A percentile compares a stretch with the other conserved stretches of the same genome.
Evolutionary conservation across 345 rosid species (phyloP).

Genomic region (Conringia planisiliqua): DNA sequence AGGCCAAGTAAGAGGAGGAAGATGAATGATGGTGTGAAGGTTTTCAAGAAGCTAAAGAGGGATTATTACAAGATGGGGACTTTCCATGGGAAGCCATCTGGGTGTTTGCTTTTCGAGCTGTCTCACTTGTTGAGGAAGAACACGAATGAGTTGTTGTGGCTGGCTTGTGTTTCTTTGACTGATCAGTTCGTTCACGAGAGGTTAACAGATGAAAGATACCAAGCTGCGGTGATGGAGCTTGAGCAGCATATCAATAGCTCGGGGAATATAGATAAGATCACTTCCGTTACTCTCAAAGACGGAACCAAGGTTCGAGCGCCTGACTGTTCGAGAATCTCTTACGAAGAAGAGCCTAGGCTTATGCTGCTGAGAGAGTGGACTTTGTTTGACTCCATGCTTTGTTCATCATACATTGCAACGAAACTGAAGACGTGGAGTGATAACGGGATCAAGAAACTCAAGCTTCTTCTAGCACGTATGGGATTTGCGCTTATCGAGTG

Average conservation of each 20-base stretch:
- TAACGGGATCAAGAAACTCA: slow-evolving; percentile 88
- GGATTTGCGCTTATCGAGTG: slow-evolving; percentile 94
- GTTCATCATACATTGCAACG: slow-evolving; percentile 80
- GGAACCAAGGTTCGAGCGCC: slow-evolving; percentile 91
- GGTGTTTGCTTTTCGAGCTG: slow-evolving; percentile 76
- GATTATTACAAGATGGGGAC: slow-evolving; percentile 81
- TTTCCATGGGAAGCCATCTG: slow-evolving; percentile 94
- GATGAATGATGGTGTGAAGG: slow-evolving; percentile 44
- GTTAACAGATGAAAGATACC: slow-evolving; percentile 91
- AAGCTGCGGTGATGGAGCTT: slow-evolving; percentile 96
- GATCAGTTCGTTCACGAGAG: slow-evolving; percentile 97
- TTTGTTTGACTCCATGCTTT: slow-evolving; percentile 93
- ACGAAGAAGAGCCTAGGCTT: slow-evolving; percentile 88
- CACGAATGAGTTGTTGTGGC: slow-evolving; percentile 89
- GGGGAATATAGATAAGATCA: slow-evolving; percentile 74
- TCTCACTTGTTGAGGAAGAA: slow-evolving; percentile 79
- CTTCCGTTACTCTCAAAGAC: slow-evolving; percentile 77
- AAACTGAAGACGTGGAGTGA: slow-evolving; percentile 96
- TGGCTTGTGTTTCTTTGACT: slow-evolving; percentile 89
- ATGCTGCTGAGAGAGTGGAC: slow-evolving; percentile 95
- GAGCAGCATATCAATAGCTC: slow-evolving; percentile 87
- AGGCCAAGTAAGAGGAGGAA: slow-evolving; percentile 70
- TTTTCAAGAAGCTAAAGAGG: slow-evolving; percentile 63
- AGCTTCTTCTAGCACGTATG: slow-evolving; percentile 94
- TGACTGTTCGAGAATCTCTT: slow-evolving; percentile 76